Evolutionary conservation across 2,329 filamentous ascomycete genomes (phyloP).

Genomic region (Lanzia echinophila): DNA sequence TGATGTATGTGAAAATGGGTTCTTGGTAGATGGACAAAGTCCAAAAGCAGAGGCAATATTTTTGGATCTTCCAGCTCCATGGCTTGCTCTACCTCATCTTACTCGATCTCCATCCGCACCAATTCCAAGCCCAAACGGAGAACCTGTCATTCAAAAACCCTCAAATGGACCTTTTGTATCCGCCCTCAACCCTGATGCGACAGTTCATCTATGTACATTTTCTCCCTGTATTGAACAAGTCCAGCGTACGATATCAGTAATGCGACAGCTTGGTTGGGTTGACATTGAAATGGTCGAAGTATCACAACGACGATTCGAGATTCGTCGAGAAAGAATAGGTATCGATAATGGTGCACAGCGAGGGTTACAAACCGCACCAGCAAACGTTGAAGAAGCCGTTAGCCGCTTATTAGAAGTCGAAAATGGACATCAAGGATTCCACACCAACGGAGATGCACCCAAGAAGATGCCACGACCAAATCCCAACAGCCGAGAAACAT

Average conservation of each 20-base stretch:
- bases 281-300: conserved; percentile 94
- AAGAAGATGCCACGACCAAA: conserved; percentile 28
- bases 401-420: conserved; percentile 67
- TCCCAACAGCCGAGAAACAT: conserved; percentile 29
- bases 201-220: conserved; percentile 84
- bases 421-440: conserved; percentile 58
- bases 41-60: conserved; percentile 67
- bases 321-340: conserved; percentile 74
- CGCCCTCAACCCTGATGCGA: conserved; percentile 62
- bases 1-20: conserved; percentile 72
- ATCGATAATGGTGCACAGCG: conserved; percentile 50
- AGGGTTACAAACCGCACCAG: conserved; percentile 53
- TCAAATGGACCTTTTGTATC: conserved; percentile 41
- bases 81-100: conserved; percentile 73
- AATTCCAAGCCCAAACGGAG: conserved; percentile 10
- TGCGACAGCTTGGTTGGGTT: conserved; percentile 80
- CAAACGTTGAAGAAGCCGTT: conserved; percentile 74
- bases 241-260: conserved; percentile 70
- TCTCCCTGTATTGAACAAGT: conserved; percentile 97
- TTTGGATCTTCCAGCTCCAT: conserved; percentile 73
- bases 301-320: conserved; percentile 69
- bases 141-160: not conserved
- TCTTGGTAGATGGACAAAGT: conserved; percentile 49
- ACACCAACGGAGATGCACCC: conserved; percentile 31
- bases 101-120: conserved; percentile 42